Evolutionary conservation across 2,329 filamentous ascomycete species (phyloP), one percentile per base, ranked within the genome.

Genomic region (Neospermospora avenae): DNA sequence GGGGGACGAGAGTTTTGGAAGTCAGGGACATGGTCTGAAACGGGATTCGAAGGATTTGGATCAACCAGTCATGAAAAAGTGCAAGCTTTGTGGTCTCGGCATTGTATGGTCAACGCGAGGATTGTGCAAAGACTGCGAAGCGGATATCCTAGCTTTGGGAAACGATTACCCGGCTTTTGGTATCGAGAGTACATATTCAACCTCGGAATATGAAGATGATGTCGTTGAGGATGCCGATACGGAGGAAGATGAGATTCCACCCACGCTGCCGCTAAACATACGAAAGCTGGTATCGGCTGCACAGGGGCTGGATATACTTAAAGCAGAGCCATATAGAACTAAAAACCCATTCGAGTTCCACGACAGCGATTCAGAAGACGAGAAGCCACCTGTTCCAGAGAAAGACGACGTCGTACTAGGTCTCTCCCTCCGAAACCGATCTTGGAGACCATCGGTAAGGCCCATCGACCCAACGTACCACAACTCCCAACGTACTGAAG

Each of bases 261-360:
- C 64, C 7, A 65, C 51, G 1, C 61, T 63, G 7, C 61, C 64
- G 4, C 42, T 62, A 20, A 63, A 65, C 24, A 59, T 63, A 35
- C 25, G 25, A 13, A 62, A 62, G 20, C 42, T 39, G 14, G 18
- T 57, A 4, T 18, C 24, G 31, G 41, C 31, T 8, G 24, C 5
- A 16, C 44, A 48, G 44, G 13, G 46, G 16, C 28, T 18, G 4
- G 11, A 5, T 24, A 35, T 11, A 18, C n/a, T 35, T 3, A 31
- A 31, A n/a, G 28, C 25, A 10, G n/a, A 16, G 4, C n/a, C 28
- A 13, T 34, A 31, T 31, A 34, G 14, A n/a, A 11, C 25, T 7
- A 20, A 18, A 10, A 55, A 45, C 22, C 53, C 53, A 16, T 55
- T 34, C 13, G 39, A n/a, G 2, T 55, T 46, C 37, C 28, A 51